A percentile compares a stretch with the other conserved stretches of the same genome.
phyloP scores from a whole-genome alignment of 2,329 filamentous ascomycete species.

The Gaeumannomyces sp. region DNA sequence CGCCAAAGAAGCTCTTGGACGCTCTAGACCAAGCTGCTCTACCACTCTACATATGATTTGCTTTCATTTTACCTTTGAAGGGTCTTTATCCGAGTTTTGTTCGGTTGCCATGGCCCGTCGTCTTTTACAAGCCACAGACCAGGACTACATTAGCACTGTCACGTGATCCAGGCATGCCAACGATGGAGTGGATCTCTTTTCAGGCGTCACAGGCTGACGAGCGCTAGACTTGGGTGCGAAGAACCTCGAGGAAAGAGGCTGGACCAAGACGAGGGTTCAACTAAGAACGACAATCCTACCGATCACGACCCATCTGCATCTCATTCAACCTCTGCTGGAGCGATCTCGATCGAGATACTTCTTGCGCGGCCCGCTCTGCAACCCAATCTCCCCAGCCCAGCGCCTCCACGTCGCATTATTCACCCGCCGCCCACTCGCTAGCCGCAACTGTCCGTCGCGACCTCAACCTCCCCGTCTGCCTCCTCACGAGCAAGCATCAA shows the following conservation, averaged over 20 bases:
- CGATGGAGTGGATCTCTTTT: background rate
- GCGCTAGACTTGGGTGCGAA: background rate
- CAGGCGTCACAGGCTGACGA: background rate
- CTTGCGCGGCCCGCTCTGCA: background rate
- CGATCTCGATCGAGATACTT: background rate
- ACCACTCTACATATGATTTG: background rate
- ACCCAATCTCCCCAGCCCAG: background rate
- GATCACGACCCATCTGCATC: background rate
- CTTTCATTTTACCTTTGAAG: background rate
- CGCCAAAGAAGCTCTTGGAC: too few relatives aligned
- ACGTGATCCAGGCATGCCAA: background rate
- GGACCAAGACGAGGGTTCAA: background rate
- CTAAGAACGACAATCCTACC: background rate
- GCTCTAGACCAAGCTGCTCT: too few relatives aligned
- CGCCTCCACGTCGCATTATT: background rate
- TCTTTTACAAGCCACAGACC: background rate
- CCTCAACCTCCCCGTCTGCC: background rate
- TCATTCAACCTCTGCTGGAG: background rate
- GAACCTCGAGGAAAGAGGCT: background rate
- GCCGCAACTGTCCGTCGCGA: too few relatives aligned
- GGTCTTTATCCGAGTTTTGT: background rate
- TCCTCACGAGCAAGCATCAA: constrained; percentile 1
- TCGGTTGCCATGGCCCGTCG: background rate
- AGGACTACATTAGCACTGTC: background rate
- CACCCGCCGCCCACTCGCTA: too few relatives aligned